These are phyloP conservation scores for Nemania sp. DNA, from an alignment of 2,329 filamentous ascomycete genomes.

Conservation along the genomic window DNA sequence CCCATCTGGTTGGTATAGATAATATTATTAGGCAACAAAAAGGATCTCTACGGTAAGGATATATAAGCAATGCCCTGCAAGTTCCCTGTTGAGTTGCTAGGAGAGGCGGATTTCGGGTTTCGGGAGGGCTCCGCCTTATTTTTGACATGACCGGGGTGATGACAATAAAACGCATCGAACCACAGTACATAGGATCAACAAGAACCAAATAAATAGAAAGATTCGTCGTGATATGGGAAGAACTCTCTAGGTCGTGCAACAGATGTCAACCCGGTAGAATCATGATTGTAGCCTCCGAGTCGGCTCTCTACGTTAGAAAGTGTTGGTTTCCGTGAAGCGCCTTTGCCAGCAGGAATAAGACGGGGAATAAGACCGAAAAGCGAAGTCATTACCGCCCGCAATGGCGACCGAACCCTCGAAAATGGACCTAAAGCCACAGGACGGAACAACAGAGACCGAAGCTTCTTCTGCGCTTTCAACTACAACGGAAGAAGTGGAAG, in stretches of 20 bases:
- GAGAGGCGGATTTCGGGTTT: conserved; percentile 28
- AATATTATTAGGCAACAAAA: conserved; percentile 3
- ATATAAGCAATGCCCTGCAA: not conserved
- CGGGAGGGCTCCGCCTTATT: conserved; percentile 5
- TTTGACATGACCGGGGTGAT: not conserved
- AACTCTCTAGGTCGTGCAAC: not conserved
- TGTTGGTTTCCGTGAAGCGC: not conserved
- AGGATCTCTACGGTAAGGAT: not conserved
- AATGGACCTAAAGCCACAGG: not conserved
- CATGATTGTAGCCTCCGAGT: not conserved
- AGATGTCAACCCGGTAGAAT: not conserved
- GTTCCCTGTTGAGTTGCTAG: not conserved
- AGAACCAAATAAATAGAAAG: conserved; percentile 14
- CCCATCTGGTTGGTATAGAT: not conserved
- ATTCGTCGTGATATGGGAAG: not conserved
- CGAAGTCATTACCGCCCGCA: not conserved
- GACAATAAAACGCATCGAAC: not conserved
- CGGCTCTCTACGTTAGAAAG: not conserved
- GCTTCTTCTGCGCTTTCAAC: conserved; percentile 19
- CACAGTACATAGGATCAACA: not conserved
- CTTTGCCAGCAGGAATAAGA: not conserved
- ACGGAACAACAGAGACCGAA: conserved; percentile 8
- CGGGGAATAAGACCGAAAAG: not conserved
- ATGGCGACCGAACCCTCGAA: conserved; percentile 18
- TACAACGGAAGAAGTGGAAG: conserved; percentile 16